A percentile compares a stretch with the other conserved stretches of the same genome.
Conservation (phyloP, 2,329 filamentous ascomycete genomes). For the Cladosporium phlei region DNA sequence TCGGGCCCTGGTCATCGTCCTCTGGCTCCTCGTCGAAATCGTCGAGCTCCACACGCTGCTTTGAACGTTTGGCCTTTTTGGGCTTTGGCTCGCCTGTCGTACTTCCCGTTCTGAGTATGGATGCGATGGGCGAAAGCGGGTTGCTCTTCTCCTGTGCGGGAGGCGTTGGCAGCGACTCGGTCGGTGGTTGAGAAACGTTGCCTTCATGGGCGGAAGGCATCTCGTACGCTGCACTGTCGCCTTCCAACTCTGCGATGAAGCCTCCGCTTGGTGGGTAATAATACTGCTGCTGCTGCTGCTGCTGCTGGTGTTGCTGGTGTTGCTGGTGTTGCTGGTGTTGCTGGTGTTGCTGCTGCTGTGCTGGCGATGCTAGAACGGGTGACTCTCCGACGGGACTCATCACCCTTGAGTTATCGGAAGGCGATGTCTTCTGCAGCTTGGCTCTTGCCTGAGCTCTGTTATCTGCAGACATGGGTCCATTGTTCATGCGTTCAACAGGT, state of each 20-base stretch:
- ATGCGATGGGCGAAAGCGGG: constrained; percentile 36
- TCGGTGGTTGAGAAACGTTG: constrained; percentile 22
- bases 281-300: constrained; percentile 4
- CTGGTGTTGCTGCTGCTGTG: constrained; percentile 5
- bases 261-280: constrained; percentile 9
- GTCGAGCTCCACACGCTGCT: constrained; percentile 62
- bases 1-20: constrained; percentile 23
- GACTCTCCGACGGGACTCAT: constrained; percentile 6
- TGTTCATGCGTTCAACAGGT: constrained; percentile 7
- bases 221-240: constrained; percentile 34
- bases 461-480: constrained; percentile 7
- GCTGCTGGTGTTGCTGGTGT: constrained; percentile 7
- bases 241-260: constrained; percentile 36
- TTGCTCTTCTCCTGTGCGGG: constrained; percentile 18
- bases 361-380: no score
- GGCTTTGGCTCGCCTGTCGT: constrained; percentile 39
- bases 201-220: constrained; percentile 41
- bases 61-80: constrained; percentile 56
- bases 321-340: constrained; percentile 2
- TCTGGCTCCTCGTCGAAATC: constrained; percentile 62
- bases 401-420: constrained; percentile 11
- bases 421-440: constrained; percentile 23
- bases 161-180: constrained; percentile 11
- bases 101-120: constrained; percentile 39
- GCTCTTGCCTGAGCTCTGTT: constrained; percentile 14